Evolutionary conservation across 2,329 filamentous ascomycete genomes (phyloP), one percentile per base, ranked within the genome.

Genomic region (Neophaeococcomyces mojaviensis): DNA sequence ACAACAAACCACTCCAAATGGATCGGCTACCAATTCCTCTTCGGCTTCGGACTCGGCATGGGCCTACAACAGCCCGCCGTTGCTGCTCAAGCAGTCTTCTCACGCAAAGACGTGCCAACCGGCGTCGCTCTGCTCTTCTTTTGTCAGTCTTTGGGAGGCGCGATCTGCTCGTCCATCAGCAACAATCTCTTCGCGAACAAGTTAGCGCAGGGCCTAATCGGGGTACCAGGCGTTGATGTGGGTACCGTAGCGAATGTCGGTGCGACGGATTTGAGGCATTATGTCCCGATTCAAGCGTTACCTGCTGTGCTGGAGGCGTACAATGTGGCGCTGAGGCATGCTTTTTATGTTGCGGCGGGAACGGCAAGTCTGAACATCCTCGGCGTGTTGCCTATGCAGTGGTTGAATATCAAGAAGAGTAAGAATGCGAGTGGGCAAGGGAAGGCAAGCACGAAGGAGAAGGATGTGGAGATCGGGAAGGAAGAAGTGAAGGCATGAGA

Each of bases 341-440:
- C 74, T 1, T 86, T 83, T 58, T 74, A 77, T 50, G 76, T 85
- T 7, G 73, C 71, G 1, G 65, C 82, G 6, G 72, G 75, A 2
- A 65, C 81, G 57, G 68, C 72, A 0, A 67, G 67, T 6, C 46
- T 81, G 7, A 73, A 70, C 3, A 67, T 83, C 12, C 31, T 82
- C 6, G 81, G 77, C 0, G 69, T 73, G 0, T 55, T 71, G 1
- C 64, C 67, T 5, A 73, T 85, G 54, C 76, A 85, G 64, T 86
- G 80, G 80, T 75, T 70, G 60, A 80, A 68, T 52, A 79, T 86
- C 57, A 85, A 84, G 69, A 67, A 68, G 58, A 49, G 45, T 28
- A 10, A 5, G 24, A 28, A 28, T 28, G 10, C 24, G 24, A 28
- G 24, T 28, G 5, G 10, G 5, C 5, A 10, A 6, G 24, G 24